Conservation (phyloP, 192 early-diverging fungal species). For the Coemansia sp. region DNA sequence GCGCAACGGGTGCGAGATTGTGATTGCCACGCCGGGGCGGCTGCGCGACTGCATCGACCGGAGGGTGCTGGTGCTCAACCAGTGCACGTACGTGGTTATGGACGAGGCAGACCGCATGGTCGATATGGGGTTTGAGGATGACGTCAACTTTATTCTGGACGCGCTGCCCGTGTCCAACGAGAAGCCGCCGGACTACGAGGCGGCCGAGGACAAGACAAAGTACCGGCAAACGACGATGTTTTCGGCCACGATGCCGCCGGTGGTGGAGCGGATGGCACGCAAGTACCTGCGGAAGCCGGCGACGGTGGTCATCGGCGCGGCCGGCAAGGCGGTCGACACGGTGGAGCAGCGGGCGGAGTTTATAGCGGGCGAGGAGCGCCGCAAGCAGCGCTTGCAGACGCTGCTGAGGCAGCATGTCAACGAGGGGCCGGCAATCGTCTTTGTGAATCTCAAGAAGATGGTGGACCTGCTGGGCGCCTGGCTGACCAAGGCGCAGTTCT, state of each 20-base stretch:
- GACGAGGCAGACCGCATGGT: slow-evolving; percentile 98
- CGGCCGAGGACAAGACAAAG: slow-evolving; percentile 16
- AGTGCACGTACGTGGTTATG: slow-evolving; percentile 98
- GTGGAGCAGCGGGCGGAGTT: slow-evolving; percentile 97
- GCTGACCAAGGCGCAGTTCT: slow-evolving; percentile 47
- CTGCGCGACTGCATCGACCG: slow-evolving; percentile 89
- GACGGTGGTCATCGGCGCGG: slow-evolving; percentile 93
- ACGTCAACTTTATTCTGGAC: slow-evolving; percentile 95
- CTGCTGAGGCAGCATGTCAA: slow-evolving; percentile 65
- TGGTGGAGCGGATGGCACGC: slow-evolving; percentile 92
- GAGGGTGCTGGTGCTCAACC: slow-evolving; percentile 84
- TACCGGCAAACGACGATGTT: slow-evolving; percentile 99
- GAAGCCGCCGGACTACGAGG: slow-evolving; percentile 79
- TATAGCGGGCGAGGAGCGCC: slow-evolving; percentile 79
- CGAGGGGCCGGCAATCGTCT: slow-evolving; percentile 86
- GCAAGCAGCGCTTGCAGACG: slow-evolving; percentile 71
- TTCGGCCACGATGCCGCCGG: slow-evolving; percentile 96
- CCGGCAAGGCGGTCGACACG: slow-evolving; percentile 93
- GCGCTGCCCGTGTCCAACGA: slow-evolving; percentile 86
- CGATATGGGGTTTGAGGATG: slow-evolving; percentile 92
- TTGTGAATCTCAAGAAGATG: slow-evolving; percentile 96
- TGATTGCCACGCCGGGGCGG: slow-evolving; percentile 98
- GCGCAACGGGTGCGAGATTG: slow-evolving; percentile 88
- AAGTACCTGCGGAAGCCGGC: slow-evolving; percentile 89
- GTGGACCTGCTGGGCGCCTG: slow-evolving; percentile 79